Conservation (phyloP, 2,329 filamentous ascomycete genomes). For the Colletotrichum echinochloae region DNA sequence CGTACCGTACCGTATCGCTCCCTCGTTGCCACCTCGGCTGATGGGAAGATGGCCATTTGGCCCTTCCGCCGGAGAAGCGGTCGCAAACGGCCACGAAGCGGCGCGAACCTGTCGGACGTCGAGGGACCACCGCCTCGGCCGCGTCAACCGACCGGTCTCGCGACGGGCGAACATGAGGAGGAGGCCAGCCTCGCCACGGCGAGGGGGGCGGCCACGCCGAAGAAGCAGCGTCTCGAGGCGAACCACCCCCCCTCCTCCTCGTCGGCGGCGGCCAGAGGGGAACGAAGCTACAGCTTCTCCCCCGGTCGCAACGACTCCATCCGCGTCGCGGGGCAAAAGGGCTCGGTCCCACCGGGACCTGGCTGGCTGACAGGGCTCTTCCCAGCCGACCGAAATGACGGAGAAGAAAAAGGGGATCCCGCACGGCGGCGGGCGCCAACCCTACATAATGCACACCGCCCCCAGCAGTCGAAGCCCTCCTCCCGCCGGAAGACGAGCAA, state of each 20-base stretch:
- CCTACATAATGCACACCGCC: conserved; percentile 70
- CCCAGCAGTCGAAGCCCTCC: conserved; percentile 63
- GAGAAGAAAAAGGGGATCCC: conserved; percentile 41
- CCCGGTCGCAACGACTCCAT: conserved; percentile 69
- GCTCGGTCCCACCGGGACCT: conserved; percentile 37
- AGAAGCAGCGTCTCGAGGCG: conserved; percentile 58
- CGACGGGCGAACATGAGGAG: conserved; percentile 45
- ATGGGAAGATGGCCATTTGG: conserved; percentile 78
- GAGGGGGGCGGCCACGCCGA: conserved; percentile 45
- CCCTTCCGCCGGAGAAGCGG: conserved; percentile 82
- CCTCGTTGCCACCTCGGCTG: neutral
- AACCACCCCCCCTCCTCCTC: conserved; percentile 57
- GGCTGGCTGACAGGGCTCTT: conserved; percentile 36
- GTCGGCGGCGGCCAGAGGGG: conserved; percentile 59
- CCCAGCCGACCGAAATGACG: conserved; percentile 40
- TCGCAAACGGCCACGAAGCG: conserved; percentile 67
- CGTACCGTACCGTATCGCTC: neutral
- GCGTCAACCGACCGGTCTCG: conserved; percentile 47
- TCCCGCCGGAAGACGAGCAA: conserved; percentile 78
- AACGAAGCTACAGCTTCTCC: conserved; percentile 71
- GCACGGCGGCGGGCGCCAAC: conserved; percentile 58
- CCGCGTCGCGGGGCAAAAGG: conserved; percentile 49
- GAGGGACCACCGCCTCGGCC: conserved; percentile 55
- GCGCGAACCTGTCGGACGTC: conserved; percentile 66
- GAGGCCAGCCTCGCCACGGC: conserved; percentile 35